A percentile compares a stretch with the other conserved stretches of the same genome.
Conservation (phyloP, 768 basidiomycete species). For the Xerocomellus chrysenteron region DNA sequence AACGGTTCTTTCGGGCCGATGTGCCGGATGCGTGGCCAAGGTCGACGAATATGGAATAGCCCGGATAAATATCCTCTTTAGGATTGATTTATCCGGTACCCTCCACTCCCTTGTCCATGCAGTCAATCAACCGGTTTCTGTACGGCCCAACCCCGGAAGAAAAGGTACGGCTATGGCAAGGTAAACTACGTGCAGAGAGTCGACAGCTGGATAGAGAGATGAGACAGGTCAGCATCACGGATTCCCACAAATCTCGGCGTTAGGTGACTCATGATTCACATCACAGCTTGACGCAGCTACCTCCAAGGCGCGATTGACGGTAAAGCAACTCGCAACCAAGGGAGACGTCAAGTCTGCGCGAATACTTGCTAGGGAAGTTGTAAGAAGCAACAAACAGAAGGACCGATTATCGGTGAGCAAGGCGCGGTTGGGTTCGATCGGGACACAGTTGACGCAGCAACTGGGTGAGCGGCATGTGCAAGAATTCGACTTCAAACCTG, state of each 20-base stretch:
- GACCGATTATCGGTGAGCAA: conserved; percentile 90
- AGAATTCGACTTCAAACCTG: not conserved
- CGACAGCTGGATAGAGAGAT: conserved; percentile 91
- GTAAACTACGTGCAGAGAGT: conserved; percentile 77
- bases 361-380: conserved; percentile 91
- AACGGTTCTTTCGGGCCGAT: too few relatives aligned
- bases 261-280: conserved; percentile 13
- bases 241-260: conserved; percentile 8
- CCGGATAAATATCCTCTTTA: conserved; percentile 8
- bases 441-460: conserved; percentile 87
- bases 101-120: conserved; percentile 47
- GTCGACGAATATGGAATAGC: conserved; percentile 10
- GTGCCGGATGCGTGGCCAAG: not conserved
- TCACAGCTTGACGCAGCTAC: conserved; percentile 78
- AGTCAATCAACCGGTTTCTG: conserved; percentile 86
- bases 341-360: conserved; percentile 92
- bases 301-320: conserved; percentile 69
- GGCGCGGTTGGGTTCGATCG: conserved; percentile 87
- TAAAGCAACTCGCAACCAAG: conserved; percentile 88
- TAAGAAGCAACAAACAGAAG: conserved; percentile 92
- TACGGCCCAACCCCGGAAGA: conserved; percentile 98
- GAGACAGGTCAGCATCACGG: conserved; percentile 70
- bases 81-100: conserved; percentile 2
- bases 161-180: conserved; percentile 87
- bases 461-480: conserved; percentile 59